phyloP scores from a whole-genome alignment of 2,329 filamentous ascomycete species.

The Bimuria novae-zelandiae region DNA sequence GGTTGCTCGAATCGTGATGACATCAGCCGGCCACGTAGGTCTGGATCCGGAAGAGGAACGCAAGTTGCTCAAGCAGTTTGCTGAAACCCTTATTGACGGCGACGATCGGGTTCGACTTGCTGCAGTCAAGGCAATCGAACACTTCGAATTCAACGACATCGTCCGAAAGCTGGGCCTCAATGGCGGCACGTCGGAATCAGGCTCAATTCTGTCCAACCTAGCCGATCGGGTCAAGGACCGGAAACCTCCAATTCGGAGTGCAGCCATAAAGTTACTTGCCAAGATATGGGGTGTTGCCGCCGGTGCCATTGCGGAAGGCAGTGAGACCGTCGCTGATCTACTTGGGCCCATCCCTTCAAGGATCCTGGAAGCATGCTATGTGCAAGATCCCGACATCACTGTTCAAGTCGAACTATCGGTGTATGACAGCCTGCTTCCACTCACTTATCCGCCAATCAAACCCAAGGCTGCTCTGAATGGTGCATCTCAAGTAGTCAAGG shows the following conservation, averaged over 20 bases:
- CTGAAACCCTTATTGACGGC: conserved; percentile 80
- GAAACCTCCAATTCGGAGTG: conserved; percentile 77
- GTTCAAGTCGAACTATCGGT: conserved; percentile 81
- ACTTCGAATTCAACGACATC: conserved; percentile 79
- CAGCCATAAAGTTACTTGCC: conserved; percentile 82
- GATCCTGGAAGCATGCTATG: conserved; percentile 86
- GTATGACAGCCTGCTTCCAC: conserved; percentile 85
- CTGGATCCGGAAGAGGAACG: conserved; percentile 82
- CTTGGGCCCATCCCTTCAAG: conserved; percentile 81
- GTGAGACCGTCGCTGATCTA: conserved; percentile 74
- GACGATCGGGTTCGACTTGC: conserved; percentile 91
- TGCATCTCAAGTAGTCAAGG: conserved; percentile 64
- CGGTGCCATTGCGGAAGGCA: conserved; percentile 81
- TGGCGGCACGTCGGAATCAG: conserved; percentile 74
- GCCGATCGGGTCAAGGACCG: conserved; percentile 89
- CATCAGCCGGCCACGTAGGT: conserved; percentile 87
- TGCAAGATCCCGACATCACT: conserved; percentile 86
- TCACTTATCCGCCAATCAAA: conserved; percentile 80
- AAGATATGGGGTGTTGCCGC: conserved; percentile 93
- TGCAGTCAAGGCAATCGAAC: conserved; percentile 81
- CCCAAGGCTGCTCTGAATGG: conserved; percentile 55
- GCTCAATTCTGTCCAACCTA: conserved; percentile 79
- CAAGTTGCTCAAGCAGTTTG: conserved; percentile 72
- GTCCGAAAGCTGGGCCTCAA: conserved; percentile 78
- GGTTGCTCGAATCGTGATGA: conserved; percentile 84